Percentiles rank a stretch among this genome's conserved stretches.
Conservation (phyloP, 352 stramenopile genomes). For the Phytophthora crassamura region DNA sequence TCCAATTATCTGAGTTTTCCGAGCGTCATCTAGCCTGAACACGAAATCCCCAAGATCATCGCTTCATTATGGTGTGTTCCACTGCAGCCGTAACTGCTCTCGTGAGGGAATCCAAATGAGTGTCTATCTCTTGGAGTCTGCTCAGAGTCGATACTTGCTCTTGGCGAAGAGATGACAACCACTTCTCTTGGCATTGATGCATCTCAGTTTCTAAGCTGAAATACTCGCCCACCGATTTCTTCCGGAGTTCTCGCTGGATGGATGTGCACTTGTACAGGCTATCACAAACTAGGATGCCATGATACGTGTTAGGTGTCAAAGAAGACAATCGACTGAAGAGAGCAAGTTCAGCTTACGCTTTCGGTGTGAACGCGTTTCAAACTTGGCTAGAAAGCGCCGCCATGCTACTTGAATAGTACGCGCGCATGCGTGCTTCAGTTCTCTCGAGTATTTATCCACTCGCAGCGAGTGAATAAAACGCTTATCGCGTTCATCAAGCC, state of each 20-base stretch:
- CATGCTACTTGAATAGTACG: constrained; percentile 72
- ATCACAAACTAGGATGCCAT: constrained; percentile 28
- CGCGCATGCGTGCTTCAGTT: constrained; percentile 55
- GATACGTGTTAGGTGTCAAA: constrained; percentile 9
- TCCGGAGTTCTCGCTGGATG: constrained; percentile 59
- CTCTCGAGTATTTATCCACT: constrained; percentile 48
- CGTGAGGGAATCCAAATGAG: constrained; percentile 48
- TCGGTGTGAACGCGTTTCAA: constrained; percentile 9
- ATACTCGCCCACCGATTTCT: constrained; percentile 49
- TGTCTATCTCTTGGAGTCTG: constrained; percentile 48
- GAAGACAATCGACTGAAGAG: neutral
- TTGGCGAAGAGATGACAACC: constrained; percentile 48
- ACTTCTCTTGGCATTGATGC: constrained; percentile 51
- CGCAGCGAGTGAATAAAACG: constrained; percentile 64
- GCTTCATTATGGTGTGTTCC: constrained; percentile 18
- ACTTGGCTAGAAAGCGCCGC: constrained; percentile 35
- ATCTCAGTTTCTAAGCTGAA: constrained; percentile 51
- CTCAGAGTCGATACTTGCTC: constrained; percentile 54
- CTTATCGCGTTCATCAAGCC: constrained; percentile 61
- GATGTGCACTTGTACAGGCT: constrained; percentile 44
- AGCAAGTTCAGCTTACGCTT: constrained; percentile 32
- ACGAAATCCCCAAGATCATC: neutral
- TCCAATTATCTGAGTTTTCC: constrained; percentile 53
- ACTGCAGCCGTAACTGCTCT: constrained; percentile 20
- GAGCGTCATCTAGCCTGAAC: constrained; percentile 37